Base-by-base conservation (phyloP, 1,139 yeast genomes). In the Kurtzmaniella quercitrusa region DNA sequence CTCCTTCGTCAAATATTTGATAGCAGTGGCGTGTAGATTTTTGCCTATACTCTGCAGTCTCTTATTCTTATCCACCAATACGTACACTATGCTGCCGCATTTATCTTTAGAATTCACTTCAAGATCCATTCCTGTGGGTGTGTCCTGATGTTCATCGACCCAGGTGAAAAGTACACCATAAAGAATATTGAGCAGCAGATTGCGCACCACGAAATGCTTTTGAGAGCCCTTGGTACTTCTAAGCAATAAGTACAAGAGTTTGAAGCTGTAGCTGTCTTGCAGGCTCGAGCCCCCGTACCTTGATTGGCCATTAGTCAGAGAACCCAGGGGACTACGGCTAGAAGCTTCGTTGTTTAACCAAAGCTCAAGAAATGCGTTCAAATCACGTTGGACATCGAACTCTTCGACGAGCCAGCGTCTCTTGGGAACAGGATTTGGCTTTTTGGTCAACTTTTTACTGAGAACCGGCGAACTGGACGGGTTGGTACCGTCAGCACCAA, bases 351-450 rank as follows among this genome's bases (percentile, higher is more conserved):
- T 36, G n/a, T 21, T 21, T n/a, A 36, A 65, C 62, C 73, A 60
- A 42, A 81, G 60, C 21, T 67, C 65, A 16, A 71, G 64, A 36
- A 81, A 63, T 19, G 79, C 73, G 11, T 68, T 58, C 69, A 79
- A 70, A 54, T 81, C 86, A 39, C 85, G 63, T 14, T 65, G 65
- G 37, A 74, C 54, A 47, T 75, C 73, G 55, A 79, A 76, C 48
- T 73, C 79, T 51, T 81, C 87, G 16, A 81, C 86, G 38, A 81
- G 66, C 87, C 87, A 81, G 46, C 73, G 58, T 48, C 81, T 65
- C 46, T 66, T 68, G 3, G 74, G 68, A 7, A 58, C 48, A 2
- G 58, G 45, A 8, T 56, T 54, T 41, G 56, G 52, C 49, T 47
- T 42, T 44, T 51, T 41, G 5, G 16, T 7, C 14, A 38, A 8